phyloP scores from a whole-genome alignment of 257 asterid genomes.

The Solanum megistacrolobum region DNA sequence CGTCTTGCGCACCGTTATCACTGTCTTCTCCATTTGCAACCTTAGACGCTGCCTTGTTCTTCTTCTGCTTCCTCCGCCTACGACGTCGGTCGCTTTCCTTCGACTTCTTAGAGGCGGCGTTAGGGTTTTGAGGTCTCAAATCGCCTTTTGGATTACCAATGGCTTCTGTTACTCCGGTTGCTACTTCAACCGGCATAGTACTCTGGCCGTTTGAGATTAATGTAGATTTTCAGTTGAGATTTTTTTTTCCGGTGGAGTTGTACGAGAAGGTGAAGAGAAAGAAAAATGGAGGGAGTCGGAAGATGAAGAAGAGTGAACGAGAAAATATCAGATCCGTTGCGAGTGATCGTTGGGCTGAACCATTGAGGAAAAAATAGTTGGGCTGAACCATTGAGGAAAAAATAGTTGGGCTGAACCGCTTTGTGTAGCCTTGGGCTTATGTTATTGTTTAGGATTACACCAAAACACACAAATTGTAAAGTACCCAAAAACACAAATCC shows the following conservation, averaged over 20 bases:
- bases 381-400: neutral
- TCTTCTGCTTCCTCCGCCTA: slow-evolving; percentile 97
- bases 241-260: neutral
- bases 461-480: neutral
- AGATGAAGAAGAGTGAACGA: neutral
- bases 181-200: slow-evolving; percentile 43
- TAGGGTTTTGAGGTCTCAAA: slow-evolving; percentile 38
- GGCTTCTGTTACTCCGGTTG: slow-evolving; percentile 21
- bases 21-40: slow-evolving; percentile 38
- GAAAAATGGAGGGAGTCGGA: neutral
- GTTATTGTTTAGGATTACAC: neutral
- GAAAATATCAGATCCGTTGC: neutral
- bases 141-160: slow-evolving; percentile 19
- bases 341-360: neutral
- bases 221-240: neutral
- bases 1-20: slow-evolving; percentile 41
- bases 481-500: neutral
- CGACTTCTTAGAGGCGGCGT: slow-evolving; percentile 40
- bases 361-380: neutral
- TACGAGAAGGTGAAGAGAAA: neutral
- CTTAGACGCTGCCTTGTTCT: slow-evolving; percentile 38
- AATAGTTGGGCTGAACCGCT: neutral
- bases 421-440: neutral
- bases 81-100: slow-evolving; percentile 75
- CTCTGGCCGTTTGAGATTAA: neutral